Base-by-base conservation (phyloP, 225 moss, liverwort and hornwort species). In the Takakia lepidozioides region DNA sequence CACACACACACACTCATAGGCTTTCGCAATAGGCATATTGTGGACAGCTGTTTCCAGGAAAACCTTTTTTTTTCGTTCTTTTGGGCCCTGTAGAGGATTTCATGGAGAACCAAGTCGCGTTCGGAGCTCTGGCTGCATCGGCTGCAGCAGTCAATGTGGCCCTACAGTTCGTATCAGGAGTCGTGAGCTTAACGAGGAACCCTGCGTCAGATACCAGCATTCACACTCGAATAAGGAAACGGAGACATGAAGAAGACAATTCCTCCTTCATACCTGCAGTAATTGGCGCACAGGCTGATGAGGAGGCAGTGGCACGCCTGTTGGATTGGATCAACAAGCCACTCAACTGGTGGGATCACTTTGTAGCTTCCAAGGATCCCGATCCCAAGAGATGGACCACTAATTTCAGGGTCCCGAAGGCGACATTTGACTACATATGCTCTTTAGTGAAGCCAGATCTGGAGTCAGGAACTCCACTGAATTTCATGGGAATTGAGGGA, bases 121-220 rank as follows among this genome's bases (percentile, higher is more conserved):
- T 86, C 25, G 90, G 90, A 32, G 90, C 83, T 2, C 60, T 86
- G 3, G 86, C 90, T 28, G 86, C 86, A 2, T 83, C 90, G 26
- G 77, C 86, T 1, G 86, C 83, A 5, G 86, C 89, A 0, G 77
- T 90, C 55, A 90, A 90, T 45, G 86, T 86, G 17, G 90, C 90
- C 10, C 53, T 91, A 57, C 86, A 91, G 52, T 86, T 83, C 43
- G 71, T 91, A 17, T 84, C 90, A 0, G 83, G 73, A 15, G 66
- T 73, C 3, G 86, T 63, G 45, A 75, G 72, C 52, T 57, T 81
- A 29, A 71, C 80, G 10, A 43, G 80, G 15, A 83, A 66, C 2
- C 52, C 58, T 0, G 66, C 74, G 27, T 65, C 64, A 10, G 81
- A 83, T 22, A 50, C 61, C 1, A 55, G 48, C 9, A 45, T 63